phyloP scores from a whole-genome alignment of 2,329 filamentous ascomycete species.

The Sporothrix brasiliensis region DNA sequence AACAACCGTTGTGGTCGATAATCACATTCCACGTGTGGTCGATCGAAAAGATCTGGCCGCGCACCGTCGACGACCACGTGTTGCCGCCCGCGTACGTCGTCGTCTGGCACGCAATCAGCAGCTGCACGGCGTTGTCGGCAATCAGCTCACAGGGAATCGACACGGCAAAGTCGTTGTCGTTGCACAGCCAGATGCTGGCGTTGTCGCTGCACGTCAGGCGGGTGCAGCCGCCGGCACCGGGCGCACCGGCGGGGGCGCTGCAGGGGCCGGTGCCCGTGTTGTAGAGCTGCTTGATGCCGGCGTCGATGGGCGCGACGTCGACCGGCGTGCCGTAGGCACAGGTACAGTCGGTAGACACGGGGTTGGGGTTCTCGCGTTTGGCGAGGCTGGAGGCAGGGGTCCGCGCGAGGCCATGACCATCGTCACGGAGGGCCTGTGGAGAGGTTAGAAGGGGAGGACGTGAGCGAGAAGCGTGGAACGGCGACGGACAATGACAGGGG shows the following conservation, averaged over 20 bases:
- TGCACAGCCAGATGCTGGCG: slow-evolving; percentile 27
- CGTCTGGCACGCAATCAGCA: slow-evolving; percentile 22
- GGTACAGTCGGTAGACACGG: slow-evolving; percentile 21
- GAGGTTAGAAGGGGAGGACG: neutral
- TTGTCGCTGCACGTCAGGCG: slow-evolving; percentile 9
- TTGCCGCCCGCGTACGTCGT: slow-evolving; percentile 8
- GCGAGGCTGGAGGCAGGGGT: neutral
- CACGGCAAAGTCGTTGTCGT: slow-evolving; percentile 22
- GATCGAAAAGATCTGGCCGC: neutral
- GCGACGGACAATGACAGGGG: neutral
- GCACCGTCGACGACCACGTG: neutral
- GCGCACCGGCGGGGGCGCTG: slow-evolving; percentile 8
- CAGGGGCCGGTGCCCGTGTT: slow-evolving; percentile 6
- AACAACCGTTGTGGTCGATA: slow-evolving; percentile 14
- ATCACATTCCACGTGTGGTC: slow-evolving; percentile 26
- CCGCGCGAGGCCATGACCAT: neutral
- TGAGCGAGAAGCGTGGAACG: neutral
- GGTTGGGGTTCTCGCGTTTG: slow-evolving; percentile 9
- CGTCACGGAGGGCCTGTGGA: neutral
- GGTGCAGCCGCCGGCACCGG: slow-evolving; percentile 2
- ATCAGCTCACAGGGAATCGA: slow-evolving; percentile 8
- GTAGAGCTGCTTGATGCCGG: slow-evolving; percentile 23
- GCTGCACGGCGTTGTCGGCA: slow-evolving; percentile 21
- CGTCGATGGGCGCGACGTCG: slow-evolving; percentile 21
- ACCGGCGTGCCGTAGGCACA: slow-evolving; percentile 22